Conservation (phyloP, 306 rosid genomes). For the Quercus aquifolioides region DNA sequence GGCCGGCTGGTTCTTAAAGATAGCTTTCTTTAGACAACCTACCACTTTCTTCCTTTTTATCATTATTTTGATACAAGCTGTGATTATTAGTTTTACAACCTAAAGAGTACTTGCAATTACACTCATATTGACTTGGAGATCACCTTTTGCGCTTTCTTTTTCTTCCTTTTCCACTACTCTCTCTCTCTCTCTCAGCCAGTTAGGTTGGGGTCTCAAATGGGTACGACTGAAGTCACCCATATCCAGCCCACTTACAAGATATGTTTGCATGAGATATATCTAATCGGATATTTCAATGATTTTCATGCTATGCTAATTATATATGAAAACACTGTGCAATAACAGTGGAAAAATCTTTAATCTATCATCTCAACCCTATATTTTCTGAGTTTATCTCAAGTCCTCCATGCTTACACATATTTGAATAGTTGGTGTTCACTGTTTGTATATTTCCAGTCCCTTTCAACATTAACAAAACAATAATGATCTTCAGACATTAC, state of each 20-base stretch:
- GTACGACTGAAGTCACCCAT: neutral
- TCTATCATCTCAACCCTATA: neutral
- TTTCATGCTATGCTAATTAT: neutral
- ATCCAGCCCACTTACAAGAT: neutral
- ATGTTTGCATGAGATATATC: neutral
- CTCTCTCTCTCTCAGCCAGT: neutral
- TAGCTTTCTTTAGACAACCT: constrained; percentile 21
- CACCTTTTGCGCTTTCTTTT: constrained; percentile 13
- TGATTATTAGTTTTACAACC: constrained; percentile 32
- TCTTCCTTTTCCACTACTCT: neutral
- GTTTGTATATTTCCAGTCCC: neutral
- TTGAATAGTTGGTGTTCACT: neutral
- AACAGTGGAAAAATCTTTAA: neutral
- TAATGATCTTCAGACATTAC: no score
- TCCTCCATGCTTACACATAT: neutral
- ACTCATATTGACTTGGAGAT: constrained; percentile 37
- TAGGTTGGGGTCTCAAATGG: neutral
- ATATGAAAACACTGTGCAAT: neutral
- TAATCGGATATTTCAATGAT: neutral
- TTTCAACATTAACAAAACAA: no score
- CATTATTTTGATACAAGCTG: constrained; percentile 17
- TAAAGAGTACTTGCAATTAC: constrained; percentile 44
- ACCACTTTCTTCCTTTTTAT: constrained; percentile 27
- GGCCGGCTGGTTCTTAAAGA: constrained; percentile 33
- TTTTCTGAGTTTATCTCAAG: neutral